Percentiles rank a stretch among this genome's conserved stretches.
These are phyloP conservation scores for Globisporangium okanoganense DNA, from an alignment of 352 stramenopile genomes.

Conservation along the genomic window DNA sequence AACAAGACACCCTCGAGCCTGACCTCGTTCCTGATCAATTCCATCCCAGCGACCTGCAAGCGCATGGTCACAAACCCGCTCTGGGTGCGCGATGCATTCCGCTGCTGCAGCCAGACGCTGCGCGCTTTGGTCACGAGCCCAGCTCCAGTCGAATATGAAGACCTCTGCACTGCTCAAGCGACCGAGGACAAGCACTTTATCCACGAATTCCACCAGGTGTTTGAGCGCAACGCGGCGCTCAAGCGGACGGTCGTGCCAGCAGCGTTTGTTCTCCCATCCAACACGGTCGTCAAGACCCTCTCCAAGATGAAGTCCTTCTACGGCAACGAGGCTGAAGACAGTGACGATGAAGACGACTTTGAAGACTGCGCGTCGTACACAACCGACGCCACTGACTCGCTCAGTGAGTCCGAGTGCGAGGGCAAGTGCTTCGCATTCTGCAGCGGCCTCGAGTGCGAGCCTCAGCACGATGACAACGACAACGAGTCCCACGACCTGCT, in stretches of 20 bases:
- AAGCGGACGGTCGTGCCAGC: conserved; percentile 5
- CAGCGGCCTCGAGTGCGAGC: not conserved
- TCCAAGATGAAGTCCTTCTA: conserved; percentile 8
- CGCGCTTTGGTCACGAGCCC: conserved; percentile 10
- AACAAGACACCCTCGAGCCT: conserved; percentile 8
- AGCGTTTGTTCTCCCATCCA: not conserved
- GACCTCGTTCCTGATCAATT: not conserved
- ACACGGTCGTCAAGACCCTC: conserved; percentile 4
- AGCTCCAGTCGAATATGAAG: not conserved
- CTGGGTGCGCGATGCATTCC: conserved; percentile 4
- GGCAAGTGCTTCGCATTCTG: conserved; percentile 13
- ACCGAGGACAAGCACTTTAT: conserved; percentile 7
- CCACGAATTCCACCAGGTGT: conserved; percentile 16
- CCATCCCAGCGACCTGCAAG: conserved; percentile 1
- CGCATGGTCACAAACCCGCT: not conserved
- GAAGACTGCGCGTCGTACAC: conserved; percentile 41
- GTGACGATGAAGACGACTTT: conserved; percentile 14
- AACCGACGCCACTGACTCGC: conserved; percentile 44
- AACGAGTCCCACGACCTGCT: conserved; percentile 1
- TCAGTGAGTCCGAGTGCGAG: conserved; percentile 32
- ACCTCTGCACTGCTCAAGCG: not conserved
- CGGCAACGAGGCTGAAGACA: conserved; percentile 9
- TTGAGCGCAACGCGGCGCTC: not conserved
- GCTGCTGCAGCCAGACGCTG: conserved; percentile 12
- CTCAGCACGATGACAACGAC: not conserved